Conservation (phyloP, 306 rosid species). For the Oemleria cerasiformis region DNA sequence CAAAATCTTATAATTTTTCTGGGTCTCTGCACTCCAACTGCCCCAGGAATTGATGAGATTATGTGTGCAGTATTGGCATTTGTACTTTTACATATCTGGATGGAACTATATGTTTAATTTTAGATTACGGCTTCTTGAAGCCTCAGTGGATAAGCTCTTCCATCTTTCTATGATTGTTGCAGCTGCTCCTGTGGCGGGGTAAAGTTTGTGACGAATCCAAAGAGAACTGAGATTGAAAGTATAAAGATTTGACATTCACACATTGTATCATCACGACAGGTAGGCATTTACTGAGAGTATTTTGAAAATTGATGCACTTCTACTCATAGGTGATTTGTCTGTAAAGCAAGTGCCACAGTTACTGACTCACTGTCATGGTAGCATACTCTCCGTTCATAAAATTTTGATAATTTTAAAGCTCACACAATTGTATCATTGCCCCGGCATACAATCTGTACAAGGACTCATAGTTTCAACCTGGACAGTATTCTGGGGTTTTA, state of each 20-base stretch:
- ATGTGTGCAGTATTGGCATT: background rate
- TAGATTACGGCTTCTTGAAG: slow-evolving; percentile 20
- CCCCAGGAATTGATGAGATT: slow-evolving; percentile 9
- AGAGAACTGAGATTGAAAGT: slow-evolving; percentile 29
- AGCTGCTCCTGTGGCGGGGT: slow-evolving; percentile 32
- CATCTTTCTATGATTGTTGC: slow-evolving; percentile 24
- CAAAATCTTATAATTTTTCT: background rate
- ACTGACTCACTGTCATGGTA: slow-evolving; percentile 13
- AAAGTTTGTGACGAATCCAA: slow-evolving; percentile 11
- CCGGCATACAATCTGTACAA: background rate
- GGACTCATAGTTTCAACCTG: background rate
- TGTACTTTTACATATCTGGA: background rate
- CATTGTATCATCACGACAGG: slow-evolving; percentile 18
- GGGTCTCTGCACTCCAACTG: slow-evolving; percentile 25
- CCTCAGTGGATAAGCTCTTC: slow-evolving; percentile 20
- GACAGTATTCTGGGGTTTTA: background rate
- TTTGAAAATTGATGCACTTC: slow-evolving; percentile 28
- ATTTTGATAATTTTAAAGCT: slow-evolving; percentile 7
- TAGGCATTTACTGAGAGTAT: slow-evolving; percentile 24
- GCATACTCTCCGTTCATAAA: background rate
- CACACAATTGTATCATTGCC: slow-evolving; percentile 1
- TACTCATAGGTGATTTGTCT: slow-evolving; percentile 30
- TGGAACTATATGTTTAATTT: background rate
- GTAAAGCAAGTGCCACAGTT: slow-evolving; percentile 27
- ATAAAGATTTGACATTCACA: slow-evolving; percentile 29